These are phyloP conservation scores for Colletotrichum godetiae DNA, from an alignment of 2,329 filamentous ascomycete species.

Conservation along the genomic window DNA sequence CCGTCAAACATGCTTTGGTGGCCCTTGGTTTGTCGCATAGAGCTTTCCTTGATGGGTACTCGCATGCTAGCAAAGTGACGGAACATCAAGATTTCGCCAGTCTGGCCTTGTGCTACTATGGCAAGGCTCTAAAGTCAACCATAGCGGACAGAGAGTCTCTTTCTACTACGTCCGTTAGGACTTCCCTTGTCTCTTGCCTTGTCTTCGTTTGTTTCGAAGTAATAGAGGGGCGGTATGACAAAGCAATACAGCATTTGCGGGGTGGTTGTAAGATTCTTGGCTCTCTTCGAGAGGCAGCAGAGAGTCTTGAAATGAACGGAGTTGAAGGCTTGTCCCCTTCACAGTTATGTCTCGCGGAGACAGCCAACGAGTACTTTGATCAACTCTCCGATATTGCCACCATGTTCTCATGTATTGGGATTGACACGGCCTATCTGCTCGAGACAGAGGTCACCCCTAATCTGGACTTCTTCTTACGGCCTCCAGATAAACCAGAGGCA, in stretches of 20 bases:
- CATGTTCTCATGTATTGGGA: conserved; percentile 37
- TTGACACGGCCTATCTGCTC: conserved; percentile 38
- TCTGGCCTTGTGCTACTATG: conserved; percentile 1
- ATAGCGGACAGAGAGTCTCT: not conserved
- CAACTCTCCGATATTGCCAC: conserved; percentile 37
- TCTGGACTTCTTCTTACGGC: not conserved
- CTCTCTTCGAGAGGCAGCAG: not conserved
- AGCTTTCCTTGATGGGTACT: not conserved
- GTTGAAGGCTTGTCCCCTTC: not conserved
- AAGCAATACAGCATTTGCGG: conserved; percentile 38
- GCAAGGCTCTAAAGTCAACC: not conserved
- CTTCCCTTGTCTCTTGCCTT: conserved; percentile 36
- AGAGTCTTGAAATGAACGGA: not conserved
- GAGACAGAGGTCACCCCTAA: conserved; percentile 24
- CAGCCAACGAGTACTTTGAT: not conserved
- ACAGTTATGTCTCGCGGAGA: conserved; percentile 2
- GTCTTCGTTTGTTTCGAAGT: conserved; percentile 40
- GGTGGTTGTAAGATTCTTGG: conserved; percentile 28
- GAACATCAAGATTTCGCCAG: not conserved
- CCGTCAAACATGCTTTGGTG: not conserved
- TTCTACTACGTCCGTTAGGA: not conserved
- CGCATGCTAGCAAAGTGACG: not conserved
- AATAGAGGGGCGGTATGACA: conserved; percentile 38
- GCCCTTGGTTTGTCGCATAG: conserved; percentile 5
- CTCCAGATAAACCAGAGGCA: not conserved